Base-by-base conservation (phyloP, 176 grass and related monocot species). In the Urochloa ruziziensis region DNA sequence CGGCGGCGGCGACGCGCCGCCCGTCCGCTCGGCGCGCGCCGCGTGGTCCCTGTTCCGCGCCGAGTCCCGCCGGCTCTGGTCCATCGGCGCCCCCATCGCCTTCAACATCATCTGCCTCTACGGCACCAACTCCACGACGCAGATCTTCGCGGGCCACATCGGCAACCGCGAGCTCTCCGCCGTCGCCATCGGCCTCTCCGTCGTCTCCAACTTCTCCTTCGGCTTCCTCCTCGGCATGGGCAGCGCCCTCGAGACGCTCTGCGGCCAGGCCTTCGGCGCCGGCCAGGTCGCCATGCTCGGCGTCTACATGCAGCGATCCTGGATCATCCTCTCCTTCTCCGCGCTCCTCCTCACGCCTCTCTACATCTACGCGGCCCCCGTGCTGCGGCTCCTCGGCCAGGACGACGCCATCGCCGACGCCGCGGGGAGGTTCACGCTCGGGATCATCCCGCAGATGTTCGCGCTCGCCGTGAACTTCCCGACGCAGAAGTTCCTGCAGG, bases 181-280 rank as follows among this genome's bases (percentile, higher is more conserved):
- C 24, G 91, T 94, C 2, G 89, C 91, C 59, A 46, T 97, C 43
- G 89, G 85, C 29, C 85, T 94, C 42, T 84, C 82, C 60, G 94
- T 94, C 35, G 72, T 97, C 17, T 91, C 94, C 28, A 90, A 91
- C 83, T 94, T 97, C 89, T 97, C 91, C 65, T 97, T 97, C 59
- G 94, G 94, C n/a, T 92, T 97, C 85, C 90, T 97, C 43, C 86
- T 97, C 1, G 94, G 94, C 27, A 97, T 97, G 94, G 94, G 94
- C 36, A 97, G 94, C 46, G 94, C 91, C 5, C 75, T 97, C 44
- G 94, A 97, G 82, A 97, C 94, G 32, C 85, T 97, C 14, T 94
- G 94, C 87, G 94, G 94, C 1, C 94, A 97, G 67, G 94, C 94
- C 33, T 97, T 87, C 56, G 94, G 94, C 0, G 94, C 94, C 6